Evolutionary conservation across 176 grass and related monocot species (phyloP).

Genomic region (Avena atlantica): DNA sequence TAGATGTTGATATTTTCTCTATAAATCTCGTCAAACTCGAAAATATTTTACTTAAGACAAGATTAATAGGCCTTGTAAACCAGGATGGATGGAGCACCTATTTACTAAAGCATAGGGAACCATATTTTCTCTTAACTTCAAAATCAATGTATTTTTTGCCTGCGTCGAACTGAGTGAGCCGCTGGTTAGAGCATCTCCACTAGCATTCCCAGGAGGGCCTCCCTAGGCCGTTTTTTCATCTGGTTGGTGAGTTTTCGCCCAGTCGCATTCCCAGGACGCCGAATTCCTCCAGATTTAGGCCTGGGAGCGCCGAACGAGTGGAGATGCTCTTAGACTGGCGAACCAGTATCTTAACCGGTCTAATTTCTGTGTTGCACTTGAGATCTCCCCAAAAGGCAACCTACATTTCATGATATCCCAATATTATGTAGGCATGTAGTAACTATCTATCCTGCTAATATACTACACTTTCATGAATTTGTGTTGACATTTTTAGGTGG

Average conservation of each 20-base stretch:
- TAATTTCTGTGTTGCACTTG: background rate
- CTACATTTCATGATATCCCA: background rate
- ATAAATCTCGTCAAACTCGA: background rate
- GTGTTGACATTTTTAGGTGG: slow-evolving; percentile 68
- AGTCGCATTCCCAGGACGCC: too few species aligned
- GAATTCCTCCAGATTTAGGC: too few species aligned
- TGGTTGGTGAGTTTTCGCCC: too few species aligned
- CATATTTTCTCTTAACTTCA: slow-evolving; percentile 9
- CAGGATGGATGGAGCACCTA: background rate
- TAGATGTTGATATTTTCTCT: slow-evolving; percentile 4
- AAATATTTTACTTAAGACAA: background rate
- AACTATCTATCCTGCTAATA: slow-evolving; percentile 27
- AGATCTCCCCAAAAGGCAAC: slow-evolving; percentile 1
- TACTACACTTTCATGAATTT: slow-evolving; percentile 18
- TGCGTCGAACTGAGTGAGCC: background rate
- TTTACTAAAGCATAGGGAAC: background rate
- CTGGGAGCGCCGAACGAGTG: too few species aligned
- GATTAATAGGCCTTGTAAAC: background rate
- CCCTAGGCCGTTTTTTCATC: too few species aligned
- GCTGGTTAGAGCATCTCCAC: too few species aligned
- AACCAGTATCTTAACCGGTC: slow-evolving; percentile 9
- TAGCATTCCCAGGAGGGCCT: too few species aligned
- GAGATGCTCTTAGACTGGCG: background rate
- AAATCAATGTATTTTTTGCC: slow-evolving; percentile 4
- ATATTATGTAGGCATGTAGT: background rate